These are phyloP conservation scores for Paralagenidium karlingii DNA, from an alignment of 352 stramenopile genomes.

Conservation along the genomic window DNA sequence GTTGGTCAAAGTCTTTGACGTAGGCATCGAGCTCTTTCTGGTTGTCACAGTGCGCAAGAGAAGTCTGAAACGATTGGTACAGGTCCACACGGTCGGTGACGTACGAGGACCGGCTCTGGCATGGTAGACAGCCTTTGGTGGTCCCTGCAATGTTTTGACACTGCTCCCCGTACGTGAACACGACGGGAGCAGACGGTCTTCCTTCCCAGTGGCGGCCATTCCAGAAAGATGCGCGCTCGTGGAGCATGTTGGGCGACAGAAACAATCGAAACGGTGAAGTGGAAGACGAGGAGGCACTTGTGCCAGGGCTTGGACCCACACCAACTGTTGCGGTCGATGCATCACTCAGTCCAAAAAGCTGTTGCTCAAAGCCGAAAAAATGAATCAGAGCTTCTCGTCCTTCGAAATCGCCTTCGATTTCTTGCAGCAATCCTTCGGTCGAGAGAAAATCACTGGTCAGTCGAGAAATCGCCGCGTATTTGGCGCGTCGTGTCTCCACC, in stretches of 20 bases:
- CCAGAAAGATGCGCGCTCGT: slow-evolving; percentile 62
- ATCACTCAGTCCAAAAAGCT: slow-evolving; percentile 39
- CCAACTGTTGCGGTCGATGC: slow-evolving; percentile 7
- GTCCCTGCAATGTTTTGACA: slow-evolving; percentile 35
- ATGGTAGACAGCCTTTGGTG: slow-evolving; percentile 42
- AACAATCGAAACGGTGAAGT: slow-evolving; percentile 36
- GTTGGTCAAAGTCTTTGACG: slow-evolving; percentile 70
- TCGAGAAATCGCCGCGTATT: slow-evolving; percentile 89
- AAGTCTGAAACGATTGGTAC: too few species aligned
- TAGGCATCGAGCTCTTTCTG: slow-evolving; percentile 69
- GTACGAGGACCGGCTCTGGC: slow-evolving; percentile 43
- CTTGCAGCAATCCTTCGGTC: slow-evolving; percentile 48
- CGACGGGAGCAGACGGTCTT: slow-evolving; percentile 31
- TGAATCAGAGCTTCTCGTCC: slow-evolving; percentile 46
- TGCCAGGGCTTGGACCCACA: slow-evolving; percentile 25
- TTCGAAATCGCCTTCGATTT: slow-evolving; percentile 78
- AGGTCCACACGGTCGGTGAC: too few species aligned
- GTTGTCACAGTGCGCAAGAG: slow-evolving; percentile 37
- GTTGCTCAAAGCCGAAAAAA: slow-evolving; percentile 55
- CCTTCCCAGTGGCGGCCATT: slow-evolving; percentile 73
- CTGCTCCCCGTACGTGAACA: slow-evolving; percentile 63
- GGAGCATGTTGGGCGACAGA: slow-evolving; percentile 22
- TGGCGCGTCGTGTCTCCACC: slow-evolving; percentile 84
- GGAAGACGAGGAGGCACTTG: too few species aligned
- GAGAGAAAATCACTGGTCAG: slow-evolving; percentile 86